Evolutionary conservation across 2,329 filamentous ascomycete species (phyloP).

Genomic region (Davidsoniella eucalypti): DNA sequence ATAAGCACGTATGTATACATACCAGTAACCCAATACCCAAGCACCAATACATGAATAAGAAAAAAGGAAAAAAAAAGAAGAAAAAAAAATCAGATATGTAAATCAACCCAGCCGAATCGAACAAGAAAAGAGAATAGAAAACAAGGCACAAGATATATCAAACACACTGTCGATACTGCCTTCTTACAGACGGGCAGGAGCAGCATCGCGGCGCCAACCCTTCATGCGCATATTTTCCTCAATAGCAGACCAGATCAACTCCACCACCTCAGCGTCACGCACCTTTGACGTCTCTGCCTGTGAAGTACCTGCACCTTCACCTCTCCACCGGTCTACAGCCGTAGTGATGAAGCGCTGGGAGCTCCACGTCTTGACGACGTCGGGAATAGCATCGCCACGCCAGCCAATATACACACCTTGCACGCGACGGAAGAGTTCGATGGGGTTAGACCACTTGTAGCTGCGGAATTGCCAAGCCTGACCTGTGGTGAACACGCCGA

Average conservation of each 20-base stretch:
- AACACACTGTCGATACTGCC: background rate
- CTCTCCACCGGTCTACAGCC: slow-evolving; percentile 70
- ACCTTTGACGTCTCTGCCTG: slow-evolving; percentile 42
- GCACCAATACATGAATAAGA: too few relatives aligned
- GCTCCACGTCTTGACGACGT: slow-evolving; percentile 69
- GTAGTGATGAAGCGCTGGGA: slow-evolving; percentile 57
- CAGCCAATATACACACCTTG: slow-evolving; percentile 82
- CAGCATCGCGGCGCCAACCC: slow-evolving; percentile 64
- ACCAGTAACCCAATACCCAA: too few relatives aligned
- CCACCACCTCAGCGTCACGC: slow-evolving; percentile 83
- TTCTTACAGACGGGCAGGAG: slow-evolving; percentile 35
- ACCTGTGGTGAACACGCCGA: slow-evolving; percentile 92
- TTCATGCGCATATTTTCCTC: slow-evolving; percentile 74
- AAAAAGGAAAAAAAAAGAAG: too few relatives aligned
- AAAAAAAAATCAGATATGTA: too few relatives aligned
- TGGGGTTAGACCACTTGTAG: slow-evolving; percentile 86
- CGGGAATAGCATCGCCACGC: slow-evolving; percentile 66
- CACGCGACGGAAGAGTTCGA: slow-evolving; percentile 78
- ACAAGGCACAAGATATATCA: background rate
- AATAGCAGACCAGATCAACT: slow-evolving; percentile 79
- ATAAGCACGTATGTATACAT: too few relatives aligned
- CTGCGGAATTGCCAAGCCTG: slow-evolving; percentile 98
- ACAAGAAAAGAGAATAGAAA: background rate
- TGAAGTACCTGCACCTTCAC: slow-evolving; percentile 20
- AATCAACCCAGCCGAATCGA: too few relatives aligned